These are phyloP conservation scores for Boletus rex-veris DNA, from an alignment of 768 basidiomycete genomes.

Conservation along the genomic window DNA sequence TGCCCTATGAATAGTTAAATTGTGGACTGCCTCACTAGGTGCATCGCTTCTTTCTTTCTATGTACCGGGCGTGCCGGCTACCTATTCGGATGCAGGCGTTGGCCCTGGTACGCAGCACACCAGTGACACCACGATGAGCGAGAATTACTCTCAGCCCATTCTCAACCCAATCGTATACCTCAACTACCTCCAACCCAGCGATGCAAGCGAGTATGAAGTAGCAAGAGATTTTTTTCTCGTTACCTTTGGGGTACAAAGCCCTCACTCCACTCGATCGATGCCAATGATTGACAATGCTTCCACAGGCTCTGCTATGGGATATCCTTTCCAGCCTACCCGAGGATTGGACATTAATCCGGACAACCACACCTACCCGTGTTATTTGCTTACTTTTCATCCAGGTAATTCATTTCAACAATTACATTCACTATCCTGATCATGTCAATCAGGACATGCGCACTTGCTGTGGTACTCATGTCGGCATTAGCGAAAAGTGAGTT, in stretches of 20 bases:
- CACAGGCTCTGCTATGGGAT: conserved; percentile 26
- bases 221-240: conserved; percentile 17
- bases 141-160: conserved; percentile 3
- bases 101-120: not conserved
- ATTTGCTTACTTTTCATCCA: conserved; percentile 23
- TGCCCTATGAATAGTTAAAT: not conserved
- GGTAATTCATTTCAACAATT: conserved; percentile 6
- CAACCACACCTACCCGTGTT: conserved; percentile 13
- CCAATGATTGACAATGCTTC: not conserved
- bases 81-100: not conserved
- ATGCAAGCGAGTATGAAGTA: conserved; percentile 19
- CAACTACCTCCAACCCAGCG: conserved; percentile 23
- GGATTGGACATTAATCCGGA: conserved; percentile 20
- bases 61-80: too few species aligned
- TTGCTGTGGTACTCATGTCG: conserved; percentile 18
- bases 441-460: conserved; percentile 13
- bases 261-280: not conserved
- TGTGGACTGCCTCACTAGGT: not conserved
- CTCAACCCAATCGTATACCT: conserved; percentile 25
- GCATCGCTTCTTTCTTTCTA: not conserved
- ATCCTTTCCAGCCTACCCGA: conserved; percentile 22
- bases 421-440: conserved; percentile 1
- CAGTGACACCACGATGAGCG: conserved; percentile 5
- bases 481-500: conserved; percentile 19
- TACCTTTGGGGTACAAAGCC: conserved; percentile 17